A percentile compares a stretch with the other conserved stretches of the same genome.
Conservation (phyloP, 805 yeast genomes). For the Teunomyces stri region DNA sequence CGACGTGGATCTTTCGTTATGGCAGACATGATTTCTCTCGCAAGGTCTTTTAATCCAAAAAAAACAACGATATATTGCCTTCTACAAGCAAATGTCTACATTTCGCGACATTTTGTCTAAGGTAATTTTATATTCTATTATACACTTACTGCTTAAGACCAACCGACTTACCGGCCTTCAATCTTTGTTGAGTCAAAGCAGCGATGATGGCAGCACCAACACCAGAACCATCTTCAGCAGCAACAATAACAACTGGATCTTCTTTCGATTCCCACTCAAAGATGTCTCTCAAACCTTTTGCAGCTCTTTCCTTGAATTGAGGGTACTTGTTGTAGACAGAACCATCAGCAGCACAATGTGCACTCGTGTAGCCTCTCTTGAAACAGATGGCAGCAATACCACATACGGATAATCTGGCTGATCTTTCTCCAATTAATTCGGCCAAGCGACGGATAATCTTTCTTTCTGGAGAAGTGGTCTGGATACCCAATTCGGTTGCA, state of each 20-base stretch:
- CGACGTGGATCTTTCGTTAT: not conserved
- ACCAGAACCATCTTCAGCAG: conserved; percentile 98
- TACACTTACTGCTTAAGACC: conserved; percentile 35
- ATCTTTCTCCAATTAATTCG: conserved; percentile 85
- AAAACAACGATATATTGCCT: too few relatives aligned
- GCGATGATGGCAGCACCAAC: conserved; percentile 99
- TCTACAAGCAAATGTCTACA: not conserved
- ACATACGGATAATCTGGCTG: conserved; percentile 89
- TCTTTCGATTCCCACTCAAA: conserved; percentile 69
- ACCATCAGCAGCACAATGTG: conserved; percentile 96
- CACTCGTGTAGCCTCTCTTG: conserved; percentile 74
- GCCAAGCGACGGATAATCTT: conserved; percentile 77
- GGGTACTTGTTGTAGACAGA: conserved; percentile 95
- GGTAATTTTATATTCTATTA: not conserved
- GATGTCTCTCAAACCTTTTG: conserved; percentile 82
- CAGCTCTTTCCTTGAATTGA: conserved; percentile 84
- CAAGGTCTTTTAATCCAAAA: too few relatives aligned
- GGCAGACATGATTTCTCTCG: not conserved
- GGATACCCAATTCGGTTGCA: conserved; percentile 53
- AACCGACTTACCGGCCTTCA: conserved; percentile 65
- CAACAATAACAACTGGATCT: conserved; percentile 81
- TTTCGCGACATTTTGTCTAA: not conserved
- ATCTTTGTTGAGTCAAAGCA: conserved; percentile 83
- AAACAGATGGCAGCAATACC: conserved; percentile 93
- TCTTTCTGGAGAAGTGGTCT: conserved; percentile 75